Evolutionary conservation across 768 basidiomycete species (phyloP).

Genomic region (Phanerochaete carnosa): DNA sequence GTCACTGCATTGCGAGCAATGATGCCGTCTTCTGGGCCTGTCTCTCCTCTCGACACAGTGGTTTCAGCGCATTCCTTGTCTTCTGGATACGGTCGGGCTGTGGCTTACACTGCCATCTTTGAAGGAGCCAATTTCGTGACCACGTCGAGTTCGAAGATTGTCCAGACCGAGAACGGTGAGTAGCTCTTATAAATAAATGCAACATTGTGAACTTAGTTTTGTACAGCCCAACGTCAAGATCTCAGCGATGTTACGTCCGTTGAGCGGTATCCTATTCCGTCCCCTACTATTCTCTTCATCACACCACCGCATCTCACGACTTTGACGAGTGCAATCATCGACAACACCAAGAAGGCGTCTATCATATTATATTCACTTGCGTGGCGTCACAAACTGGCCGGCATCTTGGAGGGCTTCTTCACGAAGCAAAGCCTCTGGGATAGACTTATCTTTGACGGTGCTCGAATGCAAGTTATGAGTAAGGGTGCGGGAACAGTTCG

Average conservation of each 20-base stretch:
- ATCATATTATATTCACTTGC: slow-evolving; percentile 57
- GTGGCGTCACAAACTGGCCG: slow-evolving; percentile 74
- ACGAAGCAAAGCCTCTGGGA: slow-evolving; percentile 86
- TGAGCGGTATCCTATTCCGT: slow-evolving; percentile 54
- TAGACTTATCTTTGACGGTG: slow-evolving; percentile 65
- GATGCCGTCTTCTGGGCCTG: slow-evolving; percentile 66
- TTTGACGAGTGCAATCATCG: slow-evolving; percentile 50
- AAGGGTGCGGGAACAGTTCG: slow-evolving; percentile 60
- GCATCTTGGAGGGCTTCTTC: slow-evolving; percentile 68
- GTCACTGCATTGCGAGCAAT: slow-evolving; percentile 76
- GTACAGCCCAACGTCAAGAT: slow-evolving; percentile 23
- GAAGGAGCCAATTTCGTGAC: slow-evolving; percentile 76
- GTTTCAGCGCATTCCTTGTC: slow-evolving; percentile 71
- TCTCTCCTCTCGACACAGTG: slow-evolving; percentile 74
- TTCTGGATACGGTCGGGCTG: slow-evolving; percentile 73
- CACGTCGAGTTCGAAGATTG: slow-evolving; percentile 51
- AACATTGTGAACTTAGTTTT: background rate
- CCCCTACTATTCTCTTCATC: slow-evolving; percentile 78
- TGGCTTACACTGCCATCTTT: slow-evolving; percentile 76
- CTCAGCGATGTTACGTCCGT: slow-evolving; percentile 47
- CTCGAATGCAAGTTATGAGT: slow-evolving; percentile 59
- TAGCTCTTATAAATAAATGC: background rate
- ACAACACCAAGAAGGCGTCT: slow-evolving; percentile 48
- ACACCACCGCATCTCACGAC: slow-evolving; percentile 59
- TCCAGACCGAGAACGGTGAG: slow-evolving; percentile 43